phyloP scores from a whole-genome alignment of 2,329 filamentous ascomycete genomes.

The Aspergillus sergii region DNA sequence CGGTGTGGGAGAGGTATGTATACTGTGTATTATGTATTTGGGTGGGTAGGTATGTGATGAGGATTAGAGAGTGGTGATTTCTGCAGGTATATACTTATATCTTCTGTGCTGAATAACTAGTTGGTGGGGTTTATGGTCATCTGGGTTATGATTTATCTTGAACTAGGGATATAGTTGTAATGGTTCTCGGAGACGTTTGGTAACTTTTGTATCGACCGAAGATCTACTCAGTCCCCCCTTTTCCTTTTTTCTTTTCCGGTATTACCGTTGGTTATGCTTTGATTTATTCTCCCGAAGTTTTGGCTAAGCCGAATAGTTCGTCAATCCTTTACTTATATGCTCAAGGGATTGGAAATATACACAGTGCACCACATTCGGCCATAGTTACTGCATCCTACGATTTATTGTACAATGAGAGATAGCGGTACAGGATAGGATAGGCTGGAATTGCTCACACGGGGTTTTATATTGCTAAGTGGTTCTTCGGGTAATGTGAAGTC shows the following conservation, averaged over 20 bases:
- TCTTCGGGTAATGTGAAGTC: background rate
- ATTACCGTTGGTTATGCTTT: background rate
- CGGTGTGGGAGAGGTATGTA: background rate
- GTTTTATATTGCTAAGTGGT: background rate
- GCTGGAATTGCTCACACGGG: background rate
- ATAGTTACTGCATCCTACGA: background rate
- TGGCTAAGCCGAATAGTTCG: background rate
- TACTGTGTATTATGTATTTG: background rate
- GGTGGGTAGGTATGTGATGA: background rate
- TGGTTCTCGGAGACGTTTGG: background rate
- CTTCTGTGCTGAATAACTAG: background rate
- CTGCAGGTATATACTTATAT: background rate
- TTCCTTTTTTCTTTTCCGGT: background rate
- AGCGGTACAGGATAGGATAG: background rate
- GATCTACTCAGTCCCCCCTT: background rate
- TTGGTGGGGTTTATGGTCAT: background rate
- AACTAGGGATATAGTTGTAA: background rate
- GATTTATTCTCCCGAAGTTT: background rate
- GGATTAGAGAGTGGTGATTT: too few relatives aligned
- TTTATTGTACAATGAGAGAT: background rate
- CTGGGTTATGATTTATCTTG: background rate
- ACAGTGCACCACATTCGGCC: background rate
- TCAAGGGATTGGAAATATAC: background rate
- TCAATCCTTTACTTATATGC: background rate
- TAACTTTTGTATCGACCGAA: background rate